Conservation (phyloP, 495 filamentous ascomycete genomes). For the Aspergillus ostianus region DNA sequence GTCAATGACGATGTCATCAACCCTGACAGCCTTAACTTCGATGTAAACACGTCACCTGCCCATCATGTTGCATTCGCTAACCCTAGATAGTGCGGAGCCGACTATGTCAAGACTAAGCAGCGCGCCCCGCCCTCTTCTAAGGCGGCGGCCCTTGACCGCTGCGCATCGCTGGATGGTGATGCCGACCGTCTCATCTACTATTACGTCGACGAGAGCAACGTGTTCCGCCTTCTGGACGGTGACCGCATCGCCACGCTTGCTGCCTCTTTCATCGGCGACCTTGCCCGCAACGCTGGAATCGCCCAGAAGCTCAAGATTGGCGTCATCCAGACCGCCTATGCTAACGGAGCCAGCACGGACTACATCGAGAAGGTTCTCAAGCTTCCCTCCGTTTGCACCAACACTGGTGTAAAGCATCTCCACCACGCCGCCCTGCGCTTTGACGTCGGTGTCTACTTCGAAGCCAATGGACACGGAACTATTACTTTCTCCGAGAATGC, state of each 20-base stretch:
- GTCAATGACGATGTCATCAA: conserved; percentile 89
- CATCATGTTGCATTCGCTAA: conserved; percentile 15
- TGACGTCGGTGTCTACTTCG: conserved; percentile 96
- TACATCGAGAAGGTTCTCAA: conserved; percentile 87
- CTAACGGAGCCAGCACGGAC: conserved; percentile 91
- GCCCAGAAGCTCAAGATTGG: conserved; percentile 79
- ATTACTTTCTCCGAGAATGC: conserved; percentile 88
- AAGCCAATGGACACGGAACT: conserved; percentile 97
- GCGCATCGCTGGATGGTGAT: conserved; percentile 90
- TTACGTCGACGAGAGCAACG: conserved; percentile 75
- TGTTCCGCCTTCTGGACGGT: conserved; percentile 89
- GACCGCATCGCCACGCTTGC: conserved; percentile 95
- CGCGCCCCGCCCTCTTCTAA: conserved; percentile 83
- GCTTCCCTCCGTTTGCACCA: conserved; percentile 87
- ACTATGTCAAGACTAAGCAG: conserved; percentile 96
- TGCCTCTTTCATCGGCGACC: conserved; percentile 89
- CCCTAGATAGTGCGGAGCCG: conserved; percentile 75
- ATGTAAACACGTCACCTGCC: conserved; percentile 52
- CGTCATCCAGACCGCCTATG: conserved; percentile 95
- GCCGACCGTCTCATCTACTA: conserved; percentile 96
- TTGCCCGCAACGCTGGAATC: conserved; percentile 75
- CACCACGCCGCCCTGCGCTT: conserved; percentile 90
- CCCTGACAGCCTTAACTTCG: conserved; percentile 82
- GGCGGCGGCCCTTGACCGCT: conserved; percentile 70
- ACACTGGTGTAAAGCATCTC: conserved; percentile 94